Base-by-base conservation (phyloP, 1,284 basidiomycete genomes). In the Mycena sp. region DNA sequence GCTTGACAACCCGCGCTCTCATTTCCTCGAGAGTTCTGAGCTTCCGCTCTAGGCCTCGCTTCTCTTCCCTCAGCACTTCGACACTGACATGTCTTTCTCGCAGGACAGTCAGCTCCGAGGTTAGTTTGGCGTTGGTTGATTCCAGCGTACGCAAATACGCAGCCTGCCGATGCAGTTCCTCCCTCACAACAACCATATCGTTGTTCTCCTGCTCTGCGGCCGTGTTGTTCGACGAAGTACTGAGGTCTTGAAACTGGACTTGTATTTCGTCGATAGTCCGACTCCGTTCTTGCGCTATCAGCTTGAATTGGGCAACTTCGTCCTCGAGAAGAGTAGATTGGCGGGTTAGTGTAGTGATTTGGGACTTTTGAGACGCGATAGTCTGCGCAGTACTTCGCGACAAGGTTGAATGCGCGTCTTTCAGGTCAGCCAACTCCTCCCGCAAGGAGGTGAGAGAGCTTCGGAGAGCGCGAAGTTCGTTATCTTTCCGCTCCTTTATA, bases 31-130 rank as follows among this genome's bases (percentile, higher is more conserved):
- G 75, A 2, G 77, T 78, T 14, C 71, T 72, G 6, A 89, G 73
- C 69, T 86, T 89, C 19, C 77, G 74, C 71, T 93, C 87, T 43
- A 94, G 74, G 0, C 83, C 80, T 14, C 87, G 80, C 67, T 92
- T 93, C 75, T 93, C 89, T 72, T 94, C 93, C 51, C 85, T 82
- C 44, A 94, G 72, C 0, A 94, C 86, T 67, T 92, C 90, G 7
- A 90, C 75, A 68, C 85, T 88, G 2, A 81, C 77, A 40, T 88
- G 81, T 5, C 85, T 79, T 58, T 86, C 85, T 50, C 85, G 80
- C 25, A 91, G 78, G 5, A 80, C 70, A 10, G 74, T 76, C 16
- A 93, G 68, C 67, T 93, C 90, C 0, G 80, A 72, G 9, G 72
- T 81, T 53, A 92, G 76, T 65, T 81, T 85, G 3, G 82, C 76